Base-by-base conservation (phyloP, 2,329 filamentous ascomycete species). In the Alternaria postmessia region DNA sequence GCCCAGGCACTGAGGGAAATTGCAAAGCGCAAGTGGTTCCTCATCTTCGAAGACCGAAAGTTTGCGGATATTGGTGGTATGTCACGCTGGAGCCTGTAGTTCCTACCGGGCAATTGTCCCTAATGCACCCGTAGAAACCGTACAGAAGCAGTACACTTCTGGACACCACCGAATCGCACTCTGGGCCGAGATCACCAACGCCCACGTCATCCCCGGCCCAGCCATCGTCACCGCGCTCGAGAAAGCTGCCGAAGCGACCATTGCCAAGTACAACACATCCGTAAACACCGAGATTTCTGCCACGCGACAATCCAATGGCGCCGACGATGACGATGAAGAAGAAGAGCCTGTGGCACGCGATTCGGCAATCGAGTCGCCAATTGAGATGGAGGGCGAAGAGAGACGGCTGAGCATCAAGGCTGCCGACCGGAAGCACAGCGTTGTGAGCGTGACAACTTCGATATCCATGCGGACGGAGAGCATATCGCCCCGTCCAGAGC, bases 381-480 rank as follows among this genome's bases (percentile, higher is more conserved):
- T 70, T 38, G 75, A 78, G 42, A 67, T 74, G 28, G 75, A 79
- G 20, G 64, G 71, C 66, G 63, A 68, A 16, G 69, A 76, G 61
- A 58, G 67, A 52, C 65, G 67, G 42, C 65, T 75, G 42, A 74
- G 69, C 68, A 72, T 72, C 64, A 73, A 74, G 61, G 59, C 68
- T 42, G 83, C 85, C 58, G 86, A 86, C 63, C 85, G 91, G 67
- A 94, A 94, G 80, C 89, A 90, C 58, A 93, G 90, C 78, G 91
- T 94, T 63, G 91, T 94, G 54, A 92, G 89, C 44, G 79, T 85
- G 57, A 88, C 91, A 76, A 94, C 91, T 7, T 94, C 91, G 1
- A 89, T 94, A 66, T 92, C 89, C 44, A 91, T 92, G 76, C 89
- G 89, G 59, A 93, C 90, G 70, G 91, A 94, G 78, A 87, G 89